Conservation (phyloP, 2,329 filamentous ascomycete species). For the Biscogniauxia marginata region DNA sequence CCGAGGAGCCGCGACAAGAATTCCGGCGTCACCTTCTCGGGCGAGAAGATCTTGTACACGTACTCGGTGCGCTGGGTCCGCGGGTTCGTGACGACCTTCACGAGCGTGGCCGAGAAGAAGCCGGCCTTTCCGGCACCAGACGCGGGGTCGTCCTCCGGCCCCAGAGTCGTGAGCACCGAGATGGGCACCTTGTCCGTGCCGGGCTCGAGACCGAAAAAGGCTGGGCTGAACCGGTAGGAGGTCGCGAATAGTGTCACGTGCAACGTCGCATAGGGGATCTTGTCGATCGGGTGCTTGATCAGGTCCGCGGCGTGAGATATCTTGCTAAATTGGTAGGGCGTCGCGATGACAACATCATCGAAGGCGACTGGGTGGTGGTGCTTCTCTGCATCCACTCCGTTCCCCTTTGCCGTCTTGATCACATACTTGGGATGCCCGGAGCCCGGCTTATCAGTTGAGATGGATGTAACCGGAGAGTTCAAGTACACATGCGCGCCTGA, state of each 20-base stretch:
- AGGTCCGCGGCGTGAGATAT: constrained; percentile 65
- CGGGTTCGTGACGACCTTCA: constrained; percentile 64
- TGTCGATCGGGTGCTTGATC: constrained; percentile 67
- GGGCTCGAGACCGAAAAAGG: constrained; percentile 67
- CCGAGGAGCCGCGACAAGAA: constrained; percentile 56
- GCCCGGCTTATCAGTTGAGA: constrained; percentile 47
- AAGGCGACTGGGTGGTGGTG: constrained; percentile 55
- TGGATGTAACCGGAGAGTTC: constrained; percentile 65
- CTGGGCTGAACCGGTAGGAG: constrained; percentile 66
- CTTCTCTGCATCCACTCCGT: constrained; percentile 17
- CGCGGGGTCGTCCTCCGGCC: constrained; percentile 51
- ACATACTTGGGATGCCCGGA: constrained; percentile 45
- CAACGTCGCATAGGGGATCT: constrained; percentile 80
- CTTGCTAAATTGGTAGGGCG: constrained; percentile 76
- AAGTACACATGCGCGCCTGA: constrained; percentile 61
- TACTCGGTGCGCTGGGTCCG: constrained; percentile 52
- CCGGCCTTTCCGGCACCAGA: constrained; percentile 67
- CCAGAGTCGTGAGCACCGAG: constrained; percentile 80
- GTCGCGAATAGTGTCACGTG: constrained; percentile 90
- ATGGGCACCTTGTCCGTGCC: constrained; percentile 64
- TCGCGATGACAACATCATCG: constrained; percentile 80
- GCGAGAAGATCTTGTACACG: constrained; percentile 66
- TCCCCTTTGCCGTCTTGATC: constrained; percentile 37
- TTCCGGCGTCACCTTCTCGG: constrained; percentile 48
- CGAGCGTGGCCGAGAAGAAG: constrained; percentile 83